Base-by-base conservation (phyloP, 2,329 filamentous ascomycete genomes). In the Pestalotiopsis sp. region DNA sequence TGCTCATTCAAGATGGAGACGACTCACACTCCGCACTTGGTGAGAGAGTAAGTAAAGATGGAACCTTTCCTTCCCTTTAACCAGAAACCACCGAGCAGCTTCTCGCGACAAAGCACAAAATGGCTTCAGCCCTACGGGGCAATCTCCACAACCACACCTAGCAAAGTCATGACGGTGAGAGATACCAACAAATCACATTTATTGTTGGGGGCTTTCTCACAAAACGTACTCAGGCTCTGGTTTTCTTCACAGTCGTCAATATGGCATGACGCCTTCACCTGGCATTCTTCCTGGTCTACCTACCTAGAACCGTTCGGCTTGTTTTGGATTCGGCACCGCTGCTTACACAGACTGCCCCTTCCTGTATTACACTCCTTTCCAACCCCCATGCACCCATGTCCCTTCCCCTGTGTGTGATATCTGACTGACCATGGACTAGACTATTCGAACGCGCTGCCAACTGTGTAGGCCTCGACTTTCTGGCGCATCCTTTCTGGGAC, bases 1-100 rank as follows among this genome's bases (percentile, higher is more conserved):
- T 98, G 95, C 85, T 89, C 91, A 76, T 98, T 98, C 89, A 98
- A 98, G 82, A 94, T 96, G 84, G 94, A 98, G 80, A 98, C 96
- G 68, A 96, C 93, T 75, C 96, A 99, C 83, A 94, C 97, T 79
- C 89, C 93, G 76, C 93, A 97, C 79, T 88, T 97, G 82, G 97
- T 98, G 85, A 92, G 96, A 97, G 96, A 98, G 96, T 99, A 97
- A 98, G 96, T 98, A 88, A 85, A 82, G 79, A 81, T 83, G 84
- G 85, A 86, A 79, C 78, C 78, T 90, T 91, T 90, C 86, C 86
- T 87, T 86, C 59, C 87, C 90, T 87, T 87, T 84, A 88, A 86
- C 91, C 88, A 83, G 83, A 82, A 52, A 82, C 75, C 80, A 79
- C 75, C 76, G 73, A 77, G 57, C 79, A 81, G 79, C 80, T 73